A percentile compares a stretch with the other conserved stretches of the same genome.
Conservation (phyloP, 2,329 filamentous ascomycete species). For the Botryosphaeria agaves region DNA sequence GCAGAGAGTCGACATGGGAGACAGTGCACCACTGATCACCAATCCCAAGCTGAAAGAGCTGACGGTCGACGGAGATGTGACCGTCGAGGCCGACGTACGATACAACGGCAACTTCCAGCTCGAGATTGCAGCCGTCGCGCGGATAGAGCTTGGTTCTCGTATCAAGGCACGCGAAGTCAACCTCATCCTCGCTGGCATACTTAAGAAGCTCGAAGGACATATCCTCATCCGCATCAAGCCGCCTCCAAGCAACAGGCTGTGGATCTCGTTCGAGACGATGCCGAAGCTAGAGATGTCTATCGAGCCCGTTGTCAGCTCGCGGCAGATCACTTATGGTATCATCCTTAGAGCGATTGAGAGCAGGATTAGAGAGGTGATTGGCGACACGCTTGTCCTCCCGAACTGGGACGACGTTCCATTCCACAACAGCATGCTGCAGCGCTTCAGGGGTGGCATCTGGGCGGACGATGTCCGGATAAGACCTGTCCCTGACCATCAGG, state of each 20-base stretch:
- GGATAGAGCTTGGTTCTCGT: constrained; percentile 72
- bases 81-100: constrained; percentile 69
- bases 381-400: constrained; percentile 76
- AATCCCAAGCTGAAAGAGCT: constrained; percentile 79
- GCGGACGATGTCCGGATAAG: constrained; percentile 13
- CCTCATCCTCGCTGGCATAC: constrained; percentile 66
- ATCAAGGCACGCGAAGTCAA: constrained; percentile 88
- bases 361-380: constrained; percentile 82
- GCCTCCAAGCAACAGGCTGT: constrained; percentile 87
- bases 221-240: constrained; percentile 77
- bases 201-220: constrained; percentile 77
- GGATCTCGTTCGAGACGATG: constrained; percentile 88
- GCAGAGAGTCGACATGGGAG: constrained; percentile 68
- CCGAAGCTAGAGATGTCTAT: constrained; percentile 90
- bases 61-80: constrained; percentile 79
- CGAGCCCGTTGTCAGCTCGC: constrained; percentile 84
- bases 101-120: constrained; percentile 82
- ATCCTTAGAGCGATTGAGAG: constrained; percentile 90
- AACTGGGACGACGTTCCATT: constrained; percentile 97
- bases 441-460: constrained; percentile 77
- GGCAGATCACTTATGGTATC: constrained; percentile 87
- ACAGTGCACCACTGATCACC: constrained; percentile 73
- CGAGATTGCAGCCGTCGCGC: constrained; percentile 81
- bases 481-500: neutral
- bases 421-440: constrained; percentile 59